Base-by-base conservation (phyloP, 2,329 filamentous ascomycete species). In the Aspergillus sp. region DNA sequence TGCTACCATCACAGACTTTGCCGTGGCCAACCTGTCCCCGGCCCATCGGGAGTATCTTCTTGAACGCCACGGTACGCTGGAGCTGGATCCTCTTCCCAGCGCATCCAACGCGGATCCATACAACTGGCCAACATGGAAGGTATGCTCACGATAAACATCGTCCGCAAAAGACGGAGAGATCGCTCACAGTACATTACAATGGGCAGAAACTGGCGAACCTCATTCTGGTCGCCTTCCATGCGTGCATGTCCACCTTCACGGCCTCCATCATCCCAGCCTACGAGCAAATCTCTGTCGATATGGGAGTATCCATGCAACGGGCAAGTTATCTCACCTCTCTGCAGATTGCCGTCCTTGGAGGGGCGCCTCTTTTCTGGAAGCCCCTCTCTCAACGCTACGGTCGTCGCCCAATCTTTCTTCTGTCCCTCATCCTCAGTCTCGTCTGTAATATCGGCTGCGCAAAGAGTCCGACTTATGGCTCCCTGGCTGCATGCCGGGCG, bases 181-280 rank as follows among this genome's bases (percentile, higher is more conserved):
- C 6, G 4, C 14, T 21, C 29, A 32, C n/a, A 40, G 17, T 50
- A 19, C 14, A 16, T 4, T 10, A 5, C 13, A n/a, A 16, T 10
- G 3, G 4, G 9, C 10, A 60, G 60, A 62, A 62, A 59, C 4
- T 59, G 6, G 34, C 45, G 17, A 60, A 61, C 29, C 54, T 85
- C 0, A 57, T 78, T 10, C 73, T 84, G 21, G 80, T 85, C 14
- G 79, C 81, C 1, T 82, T 83, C 59, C 80, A 84, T 53, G 79
- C 81, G 40, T 79, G 79, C 67, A 84, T 84, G 78, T 75, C 76
- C 40, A 81, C 80, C 3, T 84, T 85, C 60, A 81, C 74, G 4
- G 80, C 82, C 0, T 71, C 74, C 4, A 83, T 85, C 55, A 81
- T 83, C 49, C 79, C 81, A 2, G 81, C 80, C 3, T 85, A 79